These are phyloP conservation scores for Erodium moschatum DNA, from an alignment of 441 rosid species.

Conservation along the genomic window DNA sequence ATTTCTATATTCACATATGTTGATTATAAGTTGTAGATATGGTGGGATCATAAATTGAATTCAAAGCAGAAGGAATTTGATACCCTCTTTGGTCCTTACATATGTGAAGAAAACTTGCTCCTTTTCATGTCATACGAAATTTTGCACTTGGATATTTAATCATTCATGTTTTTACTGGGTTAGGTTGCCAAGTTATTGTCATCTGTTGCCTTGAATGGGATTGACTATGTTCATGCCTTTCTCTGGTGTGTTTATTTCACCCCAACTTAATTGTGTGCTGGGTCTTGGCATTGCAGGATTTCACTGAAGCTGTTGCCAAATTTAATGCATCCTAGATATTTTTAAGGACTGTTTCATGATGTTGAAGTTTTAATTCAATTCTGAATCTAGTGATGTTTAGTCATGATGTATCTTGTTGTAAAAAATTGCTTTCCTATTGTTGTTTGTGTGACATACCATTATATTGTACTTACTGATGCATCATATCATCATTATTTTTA, in stretches of 20 bases:
- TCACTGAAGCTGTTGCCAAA: not conserved
- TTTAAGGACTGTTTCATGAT: not conserved
- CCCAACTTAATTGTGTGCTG: not conserved
- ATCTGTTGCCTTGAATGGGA: not conserved
- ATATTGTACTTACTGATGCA: not conserved
- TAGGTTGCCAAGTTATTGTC: not conserved
- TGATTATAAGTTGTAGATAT: too few species aligned
- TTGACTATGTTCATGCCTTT: not conserved
- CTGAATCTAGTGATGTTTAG: not conserved
- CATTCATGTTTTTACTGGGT: not conserved
- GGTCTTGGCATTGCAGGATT: not conserved
- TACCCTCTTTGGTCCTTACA: not conserved
- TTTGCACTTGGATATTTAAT: not conserved
- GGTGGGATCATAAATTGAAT: not conserved
- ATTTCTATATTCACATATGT: too few species aligned
- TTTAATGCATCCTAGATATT: not conserved
- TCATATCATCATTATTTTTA: constrained; percentile 2
- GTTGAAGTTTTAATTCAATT: not conserved
- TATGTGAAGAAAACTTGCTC: not conserved
- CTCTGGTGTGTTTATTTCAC: constrained; percentile 1
- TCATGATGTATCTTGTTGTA: not conserved
- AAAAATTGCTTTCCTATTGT: not conserved
- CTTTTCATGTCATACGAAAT: not conserved
- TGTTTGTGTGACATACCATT: not conserved
- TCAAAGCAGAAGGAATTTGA: not conserved